These are phyloP conservation scores for Geranomyces variabilis DNA, from an alignment of 192 early-diverging fungal genomes.

Conservation along the genomic window DNA sequence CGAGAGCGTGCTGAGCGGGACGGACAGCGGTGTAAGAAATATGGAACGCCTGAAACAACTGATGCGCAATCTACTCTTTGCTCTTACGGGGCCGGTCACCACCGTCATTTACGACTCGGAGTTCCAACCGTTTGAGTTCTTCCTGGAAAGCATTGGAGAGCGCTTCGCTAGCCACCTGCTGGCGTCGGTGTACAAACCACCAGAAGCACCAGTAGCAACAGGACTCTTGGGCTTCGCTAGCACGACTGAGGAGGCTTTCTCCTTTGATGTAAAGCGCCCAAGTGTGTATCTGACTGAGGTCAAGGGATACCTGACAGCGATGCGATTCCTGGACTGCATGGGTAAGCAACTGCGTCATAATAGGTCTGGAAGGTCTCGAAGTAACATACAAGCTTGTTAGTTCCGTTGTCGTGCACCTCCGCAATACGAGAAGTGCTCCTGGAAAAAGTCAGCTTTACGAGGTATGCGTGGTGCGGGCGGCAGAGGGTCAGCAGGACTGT, in stretches of 20 bases:
- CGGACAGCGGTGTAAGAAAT: constrained; percentile 12
- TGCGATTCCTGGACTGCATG: constrained; percentile 29
- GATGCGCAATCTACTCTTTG: constrained; percentile 29
- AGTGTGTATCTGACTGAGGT: constrained; percentile 38
- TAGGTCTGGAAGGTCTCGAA: background rate
- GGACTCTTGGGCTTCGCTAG: constrained; percentile 3
- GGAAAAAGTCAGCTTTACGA: constrained; percentile 30
- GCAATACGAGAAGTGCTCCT: constrained; percentile 36
- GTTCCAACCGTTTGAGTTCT: constrained; percentile 50
- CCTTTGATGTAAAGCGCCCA: constrained; percentile 48
- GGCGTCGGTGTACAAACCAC: constrained; percentile 21
- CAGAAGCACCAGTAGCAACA: background rate
- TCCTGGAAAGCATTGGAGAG: constrained; percentile 34
- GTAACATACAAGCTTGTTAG: background rate
- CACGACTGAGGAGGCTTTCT: constrained; percentile 31
- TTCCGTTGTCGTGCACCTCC: constrained; percentile 24
- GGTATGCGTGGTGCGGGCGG: constrained; percentile 22
- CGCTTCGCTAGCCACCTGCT: constrained; percentile 4
- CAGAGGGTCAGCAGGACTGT: no score
- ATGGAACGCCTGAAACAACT: constrained; percentile 31
- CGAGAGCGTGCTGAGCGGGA: constrained; percentile 25
- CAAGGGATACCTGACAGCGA: constrained; percentile 33
- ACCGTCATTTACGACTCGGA: constrained; percentile 34
- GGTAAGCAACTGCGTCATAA: constrained; percentile 1
- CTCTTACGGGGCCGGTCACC: constrained; percentile 24